These are phyloP conservation scores for Aspergillus felis DNA, from an alignment of 2,329 filamentous ascomycete genomes.

Conservation along the genomic window DNA sequence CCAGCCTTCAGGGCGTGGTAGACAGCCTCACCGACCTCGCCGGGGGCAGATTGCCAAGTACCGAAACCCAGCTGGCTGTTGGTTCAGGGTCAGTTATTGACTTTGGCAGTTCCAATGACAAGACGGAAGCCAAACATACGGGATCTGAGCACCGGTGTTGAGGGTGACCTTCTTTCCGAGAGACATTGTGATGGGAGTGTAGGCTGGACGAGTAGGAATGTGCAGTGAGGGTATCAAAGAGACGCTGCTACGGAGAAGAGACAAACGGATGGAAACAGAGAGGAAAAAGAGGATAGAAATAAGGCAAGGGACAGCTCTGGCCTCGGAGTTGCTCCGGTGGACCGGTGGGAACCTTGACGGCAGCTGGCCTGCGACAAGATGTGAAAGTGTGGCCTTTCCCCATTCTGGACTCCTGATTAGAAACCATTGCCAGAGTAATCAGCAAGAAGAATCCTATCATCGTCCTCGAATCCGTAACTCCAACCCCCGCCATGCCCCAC, in stretches of 20 bases:
- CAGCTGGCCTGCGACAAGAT: not conserved
- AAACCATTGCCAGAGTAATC: no score
- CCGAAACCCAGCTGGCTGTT: conserved; percentile 37
- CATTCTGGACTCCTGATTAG: no score
- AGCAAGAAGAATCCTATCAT: not conserved
- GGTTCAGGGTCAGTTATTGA: not conserved
- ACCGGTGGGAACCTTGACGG: conserved; percentile 3
- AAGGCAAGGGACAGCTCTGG: not conserved
- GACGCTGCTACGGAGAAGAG: not conserved
- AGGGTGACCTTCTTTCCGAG: conserved; percentile 38
- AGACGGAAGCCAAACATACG: conserved; percentile 23
- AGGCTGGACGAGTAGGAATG: conserved; percentile 1
- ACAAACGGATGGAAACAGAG: conserved; percentile 1
- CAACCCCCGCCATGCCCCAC: not conserved
- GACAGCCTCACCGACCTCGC: conserved; percentile 38
- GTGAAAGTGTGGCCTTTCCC: not conserved
- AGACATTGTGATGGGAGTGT: conserved; percentile 29
- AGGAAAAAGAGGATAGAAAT: conserved; percentile 1
- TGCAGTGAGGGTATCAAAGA: not conserved
- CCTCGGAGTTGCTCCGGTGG: conserved; percentile 11
- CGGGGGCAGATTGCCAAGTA: conserved; percentile 39
- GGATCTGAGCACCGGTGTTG: conserved; percentile 36
- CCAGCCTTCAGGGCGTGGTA: conserved; percentile 38
- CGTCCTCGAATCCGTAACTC: not conserved
- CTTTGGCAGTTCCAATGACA: not conserved